A percentile compares a stretch with the other conserved stretches of the same genome.
Conservation (phyloP, 108 stramenopile genomes). For the Skeletonema tropicum region DNA sequence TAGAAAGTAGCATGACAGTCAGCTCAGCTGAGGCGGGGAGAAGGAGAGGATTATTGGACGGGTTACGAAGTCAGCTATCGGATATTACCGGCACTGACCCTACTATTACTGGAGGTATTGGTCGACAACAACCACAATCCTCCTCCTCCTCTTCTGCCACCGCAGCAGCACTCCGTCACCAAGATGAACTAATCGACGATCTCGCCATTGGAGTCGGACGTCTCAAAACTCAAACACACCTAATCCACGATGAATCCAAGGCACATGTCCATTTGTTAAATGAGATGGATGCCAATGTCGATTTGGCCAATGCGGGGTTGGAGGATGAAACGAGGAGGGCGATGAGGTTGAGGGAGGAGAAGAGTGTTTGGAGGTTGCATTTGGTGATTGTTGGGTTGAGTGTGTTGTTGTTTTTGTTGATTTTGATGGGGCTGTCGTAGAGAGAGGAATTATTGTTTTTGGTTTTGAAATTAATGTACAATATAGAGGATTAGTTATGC, state of each 20-base stretch:
- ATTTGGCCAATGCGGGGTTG: constrained; percentile 79
- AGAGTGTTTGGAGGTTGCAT: constrained; percentile 84
- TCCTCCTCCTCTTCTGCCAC: constrained; percentile 16
- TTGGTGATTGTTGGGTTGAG: constrained; percentile 77
- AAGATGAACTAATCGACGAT: constrained; percentile 93
- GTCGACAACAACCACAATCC: background rate
- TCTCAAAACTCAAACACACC: constrained; percentile 78
- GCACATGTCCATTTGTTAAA: constrained; percentile 86
- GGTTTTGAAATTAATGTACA: background rate
- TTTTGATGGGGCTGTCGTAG: constrained; percentile 74
- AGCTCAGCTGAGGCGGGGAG: constrained; percentile 39
- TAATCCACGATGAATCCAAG: constrained; percentile 86
- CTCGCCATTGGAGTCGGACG: constrained; percentile 86
- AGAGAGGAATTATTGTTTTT: background rate
- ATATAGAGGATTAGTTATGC: background rate
- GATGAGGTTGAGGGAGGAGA: constrained; percentile 74
- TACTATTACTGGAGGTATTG: constrained; percentile 11
- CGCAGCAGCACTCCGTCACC: constrained; percentile 70
- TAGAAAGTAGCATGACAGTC: constrained; percentile 32
- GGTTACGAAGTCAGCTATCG: constrained; percentile 31
- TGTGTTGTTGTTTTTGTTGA: constrained; percentile 77
- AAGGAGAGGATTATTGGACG: constrained; percentile 42
- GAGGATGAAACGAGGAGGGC: constrained; percentile 84
- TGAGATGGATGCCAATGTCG: constrained; percentile 90
- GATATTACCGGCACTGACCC: background rate